phyloP scores from a whole-genome alignment of 2,329 filamentous ascomycete genomes.

The Colletotrichum sp. region DNA sequence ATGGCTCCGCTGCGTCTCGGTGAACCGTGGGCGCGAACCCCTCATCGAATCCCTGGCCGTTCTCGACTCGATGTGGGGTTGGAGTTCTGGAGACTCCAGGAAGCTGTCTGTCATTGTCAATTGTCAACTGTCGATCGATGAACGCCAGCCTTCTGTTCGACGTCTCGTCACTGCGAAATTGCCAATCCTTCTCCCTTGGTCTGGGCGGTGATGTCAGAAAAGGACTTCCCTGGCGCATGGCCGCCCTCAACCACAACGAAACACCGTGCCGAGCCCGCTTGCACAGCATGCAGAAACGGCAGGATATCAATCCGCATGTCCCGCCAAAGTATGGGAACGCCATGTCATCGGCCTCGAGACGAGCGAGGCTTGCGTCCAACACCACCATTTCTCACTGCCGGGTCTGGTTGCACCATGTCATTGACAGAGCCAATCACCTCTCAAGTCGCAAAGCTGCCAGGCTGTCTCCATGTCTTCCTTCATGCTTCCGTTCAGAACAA shows the following conservation, averaged over 20 bases:
- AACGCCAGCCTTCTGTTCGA: neutral
- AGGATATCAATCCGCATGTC: neutral
- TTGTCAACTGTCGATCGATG: neutral
- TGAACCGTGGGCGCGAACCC: slow-evolving; percentile 3
- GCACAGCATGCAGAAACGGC: neutral
- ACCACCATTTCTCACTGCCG: neutral
- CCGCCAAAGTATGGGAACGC: neutral
- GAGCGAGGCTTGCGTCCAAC: neutral
- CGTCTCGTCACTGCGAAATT: neutral
- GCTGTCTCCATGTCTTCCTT: neutral
- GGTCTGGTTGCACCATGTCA: slow-evolving; percentile 3
- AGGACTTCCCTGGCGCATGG: neutral
- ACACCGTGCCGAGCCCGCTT: neutral
- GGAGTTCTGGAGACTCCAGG: neutral
- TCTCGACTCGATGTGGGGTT: neutral
- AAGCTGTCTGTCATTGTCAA: neutral
- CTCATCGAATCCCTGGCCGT: slow-evolving; percentile 4
- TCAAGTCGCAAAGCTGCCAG: neutral
- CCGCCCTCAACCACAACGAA: neutral
- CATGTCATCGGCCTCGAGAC: slow-evolving; percentile 7
- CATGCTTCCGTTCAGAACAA: neutral
- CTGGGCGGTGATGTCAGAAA: slow-evolving; percentile 8
- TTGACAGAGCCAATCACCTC: slow-evolving; percentile 1
- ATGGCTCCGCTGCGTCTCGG: slow-evolving; percentile 11
- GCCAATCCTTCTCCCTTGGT: neutral